Conservation (phyloP, 2,329 filamentous ascomycete genomes). For the Myriosclerotinia curreyana region DNA sequence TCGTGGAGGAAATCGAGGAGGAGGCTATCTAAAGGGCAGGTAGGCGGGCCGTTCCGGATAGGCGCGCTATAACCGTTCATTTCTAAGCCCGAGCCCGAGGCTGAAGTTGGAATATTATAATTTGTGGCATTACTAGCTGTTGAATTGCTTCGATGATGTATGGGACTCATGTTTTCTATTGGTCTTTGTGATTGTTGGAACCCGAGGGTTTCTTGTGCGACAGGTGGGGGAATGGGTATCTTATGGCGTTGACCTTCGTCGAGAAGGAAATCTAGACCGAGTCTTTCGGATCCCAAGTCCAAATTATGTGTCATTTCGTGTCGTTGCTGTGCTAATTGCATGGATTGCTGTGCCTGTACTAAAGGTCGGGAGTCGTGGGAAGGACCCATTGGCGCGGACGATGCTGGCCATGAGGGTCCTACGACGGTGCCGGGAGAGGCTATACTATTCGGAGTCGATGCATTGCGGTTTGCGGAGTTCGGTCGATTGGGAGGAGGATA, state of each 20-base stretch:
- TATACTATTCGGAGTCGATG: slow-evolving; percentile 43
- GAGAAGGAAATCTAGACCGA: slow-evolving; percentile 72
- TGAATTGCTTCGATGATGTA: slow-evolving; percentile 32
- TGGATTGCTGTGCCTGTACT: slow-evolving; percentile 38
- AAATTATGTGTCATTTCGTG: slow-evolving; percentile 53
- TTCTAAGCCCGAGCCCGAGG: slow-evolving; percentile 33
- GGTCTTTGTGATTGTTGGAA: slow-evolving; percentile 25
- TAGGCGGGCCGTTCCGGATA: slow-evolving; percentile 61
- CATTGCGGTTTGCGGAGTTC: slow-evolving; percentile 38
- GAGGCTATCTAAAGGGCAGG: slow-evolving; percentile 75
- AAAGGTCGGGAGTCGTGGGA: slow-evolving; percentile 33
- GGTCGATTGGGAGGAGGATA: slow-evolving; percentile 35
- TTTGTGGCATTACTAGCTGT: slow-evolving; percentile 27
- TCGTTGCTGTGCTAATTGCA: slow-evolving; percentile 45
- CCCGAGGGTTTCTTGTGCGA: slow-evolving; percentile 39
- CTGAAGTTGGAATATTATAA: slow-evolving; percentile 32
- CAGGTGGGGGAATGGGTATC: slow-evolving; percentile 46
- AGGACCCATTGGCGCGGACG: slow-evolving; percentile 36
- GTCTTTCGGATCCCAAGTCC: slow-evolving; percentile 61
- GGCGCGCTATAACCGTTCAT: slow-evolving; percentile 32
- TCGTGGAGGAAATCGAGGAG: slow-evolving; percentile 75
- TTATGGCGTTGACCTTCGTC: slow-evolving; percentile 55
- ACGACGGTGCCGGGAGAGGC: slow-evolving; percentile 41
- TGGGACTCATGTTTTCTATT: slow-evolving; percentile 27
- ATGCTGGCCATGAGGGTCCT: slow-evolving; percentile 35